Evolutionary conservation across 176 grass and related monocot genomes (phyloP).

Genomic region (Aegilops speltoides): DNA sequence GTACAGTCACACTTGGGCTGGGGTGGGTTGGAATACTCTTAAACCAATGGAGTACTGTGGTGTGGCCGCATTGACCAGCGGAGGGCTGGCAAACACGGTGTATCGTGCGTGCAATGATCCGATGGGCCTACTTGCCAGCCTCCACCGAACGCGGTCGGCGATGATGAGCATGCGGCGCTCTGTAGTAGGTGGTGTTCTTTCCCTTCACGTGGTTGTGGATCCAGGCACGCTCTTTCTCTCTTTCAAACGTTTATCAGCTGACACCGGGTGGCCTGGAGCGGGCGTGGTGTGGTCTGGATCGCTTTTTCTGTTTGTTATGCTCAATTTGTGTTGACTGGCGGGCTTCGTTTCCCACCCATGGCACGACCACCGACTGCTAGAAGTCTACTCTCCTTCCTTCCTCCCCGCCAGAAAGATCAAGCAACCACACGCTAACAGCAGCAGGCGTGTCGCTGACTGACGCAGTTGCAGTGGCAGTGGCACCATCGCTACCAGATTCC

Average conservation of each 20-base stretch:
- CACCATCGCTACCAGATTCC: not conserved
- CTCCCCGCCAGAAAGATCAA: not conserved
- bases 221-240: not conserved
- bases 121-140: not conserved
- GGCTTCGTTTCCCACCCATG: conserved; percentile 12
- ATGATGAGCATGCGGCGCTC: not conserved
- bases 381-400: not conserved
- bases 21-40: not conserved
- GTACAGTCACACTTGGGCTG: not conserved
- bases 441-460: not conserved
- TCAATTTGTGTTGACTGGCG: not conserved
- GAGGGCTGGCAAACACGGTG: not conserved
- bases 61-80: not conserved
- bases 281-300: not conserved
- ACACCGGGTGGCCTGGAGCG: not conserved
- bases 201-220: not conserved
- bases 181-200: not conserved
- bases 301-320: not conserved
- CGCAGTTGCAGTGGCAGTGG: not conserved
- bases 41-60: not conserved
- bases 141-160: conserved; percentile 7
- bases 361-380: not conserved
- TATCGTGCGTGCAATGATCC: not conserved
- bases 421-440: not conserved
- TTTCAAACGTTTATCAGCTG: not conserved